Evolutionary conservation across 129 eudicot species (phyloP), one percentile per base, ranked within the genome.

Genomic region (Ambrosia artemisiifolia): DNA sequence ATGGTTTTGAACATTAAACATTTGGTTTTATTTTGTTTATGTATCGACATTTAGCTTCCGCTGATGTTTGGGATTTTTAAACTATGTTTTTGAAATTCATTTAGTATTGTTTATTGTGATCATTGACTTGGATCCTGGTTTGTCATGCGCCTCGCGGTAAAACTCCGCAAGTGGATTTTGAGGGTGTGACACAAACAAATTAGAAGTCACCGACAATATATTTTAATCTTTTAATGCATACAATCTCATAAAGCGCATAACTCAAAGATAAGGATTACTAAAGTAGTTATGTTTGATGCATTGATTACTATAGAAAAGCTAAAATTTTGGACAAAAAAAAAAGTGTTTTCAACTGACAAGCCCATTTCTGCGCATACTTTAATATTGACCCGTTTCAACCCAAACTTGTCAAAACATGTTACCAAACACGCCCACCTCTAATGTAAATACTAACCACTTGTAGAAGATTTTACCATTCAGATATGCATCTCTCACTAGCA

Each of bases 401-500:
- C 46, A 35, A 62, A 6, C 67, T 35, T n/a, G 28, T 34, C 24
- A 62, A 35, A 3, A 3, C 46, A 0, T 1, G 18, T 61, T 14
- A n/a, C 60, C 66, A 3, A 33, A 33, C 66, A 24, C 11, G 13
- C 66, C 20, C 43, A 61, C 44, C 11, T 62, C 20, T 34, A 62
- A 60, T 0, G 12, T 34, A 62, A 11, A 33, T 62, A 19, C 46
- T 62, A 62, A 62, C 44, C 44, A 1, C 66, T 33, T 61, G 44
- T 61, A 61, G 46, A 11, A 61, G 66, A 7, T 35, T 63, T 38
- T 63, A 63, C 30, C 69, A 17, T 38, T 63, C 46, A 62, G 67
- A 62, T 33, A 46, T 6, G 9, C 46, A 62, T 63, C 69, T 61
- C 67, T 17, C 50, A 38, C 44, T 46, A 64, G 32, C 14, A 64